Conservation (phyloP, 1,284 basidiomycete species). For the Pseudozyma thailandica region DNA sequence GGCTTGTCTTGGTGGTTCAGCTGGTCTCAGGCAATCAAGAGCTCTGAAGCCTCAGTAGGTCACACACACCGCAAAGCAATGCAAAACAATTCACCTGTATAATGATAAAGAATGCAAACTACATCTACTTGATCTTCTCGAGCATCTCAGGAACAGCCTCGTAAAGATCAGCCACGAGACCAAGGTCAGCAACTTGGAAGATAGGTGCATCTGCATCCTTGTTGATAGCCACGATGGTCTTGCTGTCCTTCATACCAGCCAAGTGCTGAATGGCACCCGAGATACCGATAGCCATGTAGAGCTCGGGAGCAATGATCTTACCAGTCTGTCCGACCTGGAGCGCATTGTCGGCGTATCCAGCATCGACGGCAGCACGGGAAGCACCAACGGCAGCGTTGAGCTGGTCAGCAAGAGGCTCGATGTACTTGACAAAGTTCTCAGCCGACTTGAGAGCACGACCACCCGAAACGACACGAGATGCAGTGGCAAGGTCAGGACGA, state of each 20-base stretch:
- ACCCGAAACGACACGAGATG: conserved; percentile 89
- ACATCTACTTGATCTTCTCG: conserved; percentile 45
- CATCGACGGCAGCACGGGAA: conserved; percentile 95
- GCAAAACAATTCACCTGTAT: neutral
- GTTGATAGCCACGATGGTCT: conserved; percentile 97
- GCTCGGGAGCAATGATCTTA: conserved; percentile 81
- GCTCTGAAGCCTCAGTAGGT: no score
- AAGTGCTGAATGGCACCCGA: conserved; percentile 98
- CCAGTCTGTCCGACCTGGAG: conserved; percentile 99
- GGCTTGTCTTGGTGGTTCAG: neutral
- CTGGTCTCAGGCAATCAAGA: no score
- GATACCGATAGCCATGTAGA: conserved; percentile 96
- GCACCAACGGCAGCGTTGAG: conserved; percentile 96
- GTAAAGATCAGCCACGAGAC: conserved; percentile 77
- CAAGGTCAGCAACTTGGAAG: conserved; percentile 97
- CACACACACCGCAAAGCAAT: no score
- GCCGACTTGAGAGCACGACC: conserved; percentile 95
- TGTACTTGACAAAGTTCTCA: conserved; percentile 86
- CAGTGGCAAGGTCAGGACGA: conserved; percentile 89
- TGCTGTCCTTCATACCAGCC: conserved; percentile 99
- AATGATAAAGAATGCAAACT: neutral
- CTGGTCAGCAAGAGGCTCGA: conserved; percentile 92
- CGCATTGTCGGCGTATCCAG: conserved; percentile 97
- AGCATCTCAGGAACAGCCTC: conserved; percentile 68
- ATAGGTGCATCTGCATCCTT: conserved; percentile 99